Evolutionary conservation across 2,329 filamentous ascomycete genomes (phyloP).

Genomic region (Diaporthe amygdali): DNA sequence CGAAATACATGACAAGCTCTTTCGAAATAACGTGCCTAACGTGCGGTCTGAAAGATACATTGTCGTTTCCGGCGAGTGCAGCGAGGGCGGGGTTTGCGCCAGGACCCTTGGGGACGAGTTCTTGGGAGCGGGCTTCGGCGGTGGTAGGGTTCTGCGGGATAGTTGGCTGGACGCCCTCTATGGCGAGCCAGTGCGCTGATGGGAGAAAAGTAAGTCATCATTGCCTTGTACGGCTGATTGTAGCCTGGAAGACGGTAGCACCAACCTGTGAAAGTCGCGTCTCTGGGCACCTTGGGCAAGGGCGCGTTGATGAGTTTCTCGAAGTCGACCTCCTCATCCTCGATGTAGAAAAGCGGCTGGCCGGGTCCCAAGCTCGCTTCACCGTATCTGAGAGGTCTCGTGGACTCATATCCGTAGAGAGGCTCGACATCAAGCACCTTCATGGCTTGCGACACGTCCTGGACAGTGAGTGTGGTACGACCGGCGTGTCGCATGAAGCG

Average conservation of each 20-base stretch:
- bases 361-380: constrained; percentile 93
- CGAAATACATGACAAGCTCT: constrained; percentile 95
- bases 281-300: constrained; percentile 90
- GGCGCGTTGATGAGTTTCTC: constrained; percentile 98
- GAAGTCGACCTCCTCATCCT: constrained; percentile 98
- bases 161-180: constrained; percentile 95
- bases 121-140: constrained; percentile 80
- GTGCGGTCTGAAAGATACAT: constrained; percentile 81
- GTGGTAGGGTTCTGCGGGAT: constrained; percentile 96
- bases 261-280: constrained; percentile 88
- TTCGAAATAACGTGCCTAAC: constrained; percentile 97
- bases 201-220: constrained; percentile 26
- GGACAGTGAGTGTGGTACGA: constrained; percentile 84
- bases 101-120: constrained; percentile 87
- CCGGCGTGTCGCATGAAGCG: constrained; percentile 95
- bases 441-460: constrained; percentile 87
- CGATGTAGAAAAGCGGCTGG: constrained; percentile 94
- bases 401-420: constrained; percentile 94
- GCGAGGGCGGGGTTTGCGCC: constrained; percentile 86
- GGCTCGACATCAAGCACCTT: constrained; percentile 91
- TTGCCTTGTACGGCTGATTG: constrained; percentile 9
- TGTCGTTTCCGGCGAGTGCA: constrained; percentile 82
- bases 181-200: constrained; percentile 92
- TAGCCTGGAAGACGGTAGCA: neutral
- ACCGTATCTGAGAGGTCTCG: constrained; percentile 85